A percentile compares a stretch with the other conserved stretches of the same genome.
These are phyloP conservation scores for Trichoderma sp. DNA, from an alignment of 2,329 filamentous ascomycete genomes.

Conservation along the genomic window DNA sequence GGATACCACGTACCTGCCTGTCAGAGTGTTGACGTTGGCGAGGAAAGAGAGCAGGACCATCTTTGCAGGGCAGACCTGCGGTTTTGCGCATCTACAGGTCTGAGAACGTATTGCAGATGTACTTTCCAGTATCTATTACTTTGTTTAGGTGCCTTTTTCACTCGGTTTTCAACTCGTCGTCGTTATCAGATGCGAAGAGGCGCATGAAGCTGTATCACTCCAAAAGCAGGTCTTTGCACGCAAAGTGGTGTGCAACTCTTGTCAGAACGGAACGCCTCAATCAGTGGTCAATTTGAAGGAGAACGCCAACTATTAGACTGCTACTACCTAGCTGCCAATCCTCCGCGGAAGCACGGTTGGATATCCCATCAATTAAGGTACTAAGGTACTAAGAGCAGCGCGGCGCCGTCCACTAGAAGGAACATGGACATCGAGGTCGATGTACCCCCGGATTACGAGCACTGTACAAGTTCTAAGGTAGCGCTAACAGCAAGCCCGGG, in stretches of 20 bases:
- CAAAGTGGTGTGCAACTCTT: neutral
- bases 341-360: constrained; percentile 8
- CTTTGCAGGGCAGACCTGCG: too few species aligned
- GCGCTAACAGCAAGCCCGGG: neutral
- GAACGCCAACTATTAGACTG: too few species aligned
- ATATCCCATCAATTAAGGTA: neutral
- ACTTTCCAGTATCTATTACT: too few species aligned
- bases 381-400: neutral
- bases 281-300: neutral
- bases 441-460: neutral
- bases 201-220: neutral
- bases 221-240: neutral
- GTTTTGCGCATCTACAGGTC: too few species aligned
- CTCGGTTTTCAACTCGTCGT: too few species aligned
- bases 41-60: neutral
- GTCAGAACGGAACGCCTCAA: neutral
- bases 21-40: neutral
- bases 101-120: too few species aligned
- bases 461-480: neutral
- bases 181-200: too few species aligned
- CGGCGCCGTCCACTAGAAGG: neutral
- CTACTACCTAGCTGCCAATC: neutral
- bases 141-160: too few species aligned
- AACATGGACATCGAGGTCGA: neutral
- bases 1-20: too few species aligned